These are phyloP conservation scores for Lyophyllum semitale DNA, from an alignment of 768 basidiomycete genomes.

Conservation along the genomic window DNA sequence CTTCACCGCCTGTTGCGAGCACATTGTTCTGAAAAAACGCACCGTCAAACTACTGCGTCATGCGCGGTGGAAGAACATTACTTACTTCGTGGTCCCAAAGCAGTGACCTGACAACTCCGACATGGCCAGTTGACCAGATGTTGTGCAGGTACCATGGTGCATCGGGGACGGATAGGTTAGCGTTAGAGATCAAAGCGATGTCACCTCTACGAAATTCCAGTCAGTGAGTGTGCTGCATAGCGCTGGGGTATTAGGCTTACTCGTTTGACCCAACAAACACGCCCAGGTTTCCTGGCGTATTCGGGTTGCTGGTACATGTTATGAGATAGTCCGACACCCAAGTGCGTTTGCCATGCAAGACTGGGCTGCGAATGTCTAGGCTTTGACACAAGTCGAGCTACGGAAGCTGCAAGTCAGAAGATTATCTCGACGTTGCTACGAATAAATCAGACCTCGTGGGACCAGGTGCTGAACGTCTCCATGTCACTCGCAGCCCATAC, in stretches of 20 bases:
- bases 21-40: constrained; percentile 32
- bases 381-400: constrained; percentile 63
- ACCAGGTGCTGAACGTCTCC: constrained; percentile 92
- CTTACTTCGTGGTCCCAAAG: constrained; percentile 57
- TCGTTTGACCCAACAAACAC: constrained; percentile 78
- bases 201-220: constrained; percentile 48
- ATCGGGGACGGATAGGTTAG: constrained; percentile 34
- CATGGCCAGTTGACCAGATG: constrained; percentile 56
- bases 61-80: neutral
- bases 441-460: constrained; percentile 52
- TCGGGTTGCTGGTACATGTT: constrained; percentile 42
- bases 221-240: neutral
- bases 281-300: constrained; percentile 38
- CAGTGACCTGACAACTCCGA: constrained; percentile 56
- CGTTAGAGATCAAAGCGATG: constrained; percentile 52
- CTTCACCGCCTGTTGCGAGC: constrained; percentile 54
- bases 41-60: neutral
- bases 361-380: constrained; percentile 66
- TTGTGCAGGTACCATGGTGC: constrained; percentile 53
- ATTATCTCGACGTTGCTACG: neutral
- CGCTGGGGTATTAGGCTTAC: constrained; percentile 38
- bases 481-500: constrained; percentile 93
- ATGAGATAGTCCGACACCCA: constrained; percentile 86
- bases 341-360: constrained; percentile 56
- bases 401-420: neutral